These are phyloP conservation scores for Neonectria neomacrospora DNA, from an alignment of 2,329 filamentous ascomycete species.

Conservation along the genomic window DNA sequence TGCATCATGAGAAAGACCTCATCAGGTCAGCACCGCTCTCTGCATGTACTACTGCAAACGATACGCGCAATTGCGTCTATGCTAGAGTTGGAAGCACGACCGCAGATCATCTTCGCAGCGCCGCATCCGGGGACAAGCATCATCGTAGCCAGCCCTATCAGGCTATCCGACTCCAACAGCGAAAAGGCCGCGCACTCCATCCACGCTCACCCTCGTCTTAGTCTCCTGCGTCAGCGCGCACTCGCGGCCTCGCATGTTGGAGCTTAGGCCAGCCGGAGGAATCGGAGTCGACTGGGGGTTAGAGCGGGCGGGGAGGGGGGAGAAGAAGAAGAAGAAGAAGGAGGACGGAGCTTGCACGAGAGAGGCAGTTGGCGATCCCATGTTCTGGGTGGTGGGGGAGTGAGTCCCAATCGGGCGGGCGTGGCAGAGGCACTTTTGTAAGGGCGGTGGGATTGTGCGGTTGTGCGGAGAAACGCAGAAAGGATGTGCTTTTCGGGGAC, in stretches of 20 bases:
- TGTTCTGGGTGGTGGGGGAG: slow-evolving; percentile 14
- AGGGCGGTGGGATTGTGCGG: slow-evolving; percentile 12
- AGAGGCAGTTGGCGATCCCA: slow-evolving; percentile 26
- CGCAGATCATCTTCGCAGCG: neutral
- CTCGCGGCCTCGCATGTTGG: slow-evolving; percentile 13
- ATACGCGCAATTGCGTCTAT: neutral
- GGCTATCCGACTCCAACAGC: neutral
- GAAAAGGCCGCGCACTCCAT: neutral
- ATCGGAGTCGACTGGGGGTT: neutral
- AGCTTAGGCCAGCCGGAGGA: slow-evolving; percentile 10
- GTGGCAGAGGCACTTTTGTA: slow-evolving; percentile 35
- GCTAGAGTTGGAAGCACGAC: neutral
- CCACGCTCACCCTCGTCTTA: too few relatives aligned
- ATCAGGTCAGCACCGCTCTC: neutral
- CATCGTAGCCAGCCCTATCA: neutral
- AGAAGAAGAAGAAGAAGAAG: neutral
- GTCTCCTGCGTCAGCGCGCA: neutral
- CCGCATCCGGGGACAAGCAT: neutral
- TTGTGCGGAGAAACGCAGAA: neutral
- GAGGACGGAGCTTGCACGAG: slow-evolving; percentile 25
- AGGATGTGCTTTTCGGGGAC: neutral
- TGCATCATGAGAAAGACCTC: neutral
- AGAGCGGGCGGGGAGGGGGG: too few relatives aligned
- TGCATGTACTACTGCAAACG: neutral
- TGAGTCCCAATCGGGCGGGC: slow-evolving; percentile 9